Conservation (phyloP, 2,329 filamentous ascomycete genomes). For the Cladosporium sp. region DNA sequence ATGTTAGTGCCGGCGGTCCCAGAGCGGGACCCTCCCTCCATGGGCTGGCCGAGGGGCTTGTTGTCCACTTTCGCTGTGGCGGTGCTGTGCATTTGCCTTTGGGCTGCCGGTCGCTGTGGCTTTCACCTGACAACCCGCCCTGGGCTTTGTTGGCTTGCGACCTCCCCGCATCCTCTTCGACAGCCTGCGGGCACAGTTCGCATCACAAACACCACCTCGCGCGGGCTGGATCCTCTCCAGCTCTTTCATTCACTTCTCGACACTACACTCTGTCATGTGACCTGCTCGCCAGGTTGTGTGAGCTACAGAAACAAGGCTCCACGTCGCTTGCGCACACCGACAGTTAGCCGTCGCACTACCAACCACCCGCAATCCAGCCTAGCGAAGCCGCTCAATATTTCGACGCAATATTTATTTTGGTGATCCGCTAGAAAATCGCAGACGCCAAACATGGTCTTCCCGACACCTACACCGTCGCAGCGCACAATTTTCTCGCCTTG, state of each 20-base stretch:
- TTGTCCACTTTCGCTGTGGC: neutral
- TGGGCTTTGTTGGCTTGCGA: too few relatives aligned
- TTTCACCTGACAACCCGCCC: neutral
- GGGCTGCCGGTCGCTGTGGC: neutral
- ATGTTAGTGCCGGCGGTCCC: neutral
- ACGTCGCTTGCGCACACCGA: constrained; percentile 8
- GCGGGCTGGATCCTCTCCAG: too few relatives aligned
- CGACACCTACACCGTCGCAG: constrained; percentile 6
- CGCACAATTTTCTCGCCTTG: constrained; percentile 2
- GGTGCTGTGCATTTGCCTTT: too few relatives aligned
- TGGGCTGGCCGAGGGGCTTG: neutral
- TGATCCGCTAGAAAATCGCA: neutral
- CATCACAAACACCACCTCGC: too few relatives aligned
- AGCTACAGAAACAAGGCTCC: neutral
- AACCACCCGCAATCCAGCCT: neutral
- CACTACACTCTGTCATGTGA: too few relatives aligned
- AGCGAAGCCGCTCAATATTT: neutral
- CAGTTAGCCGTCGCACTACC: constrained; percentile 6
- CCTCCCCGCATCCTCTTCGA: too few relatives aligned
- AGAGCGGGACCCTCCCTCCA: neutral
- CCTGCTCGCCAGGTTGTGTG: too few relatives aligned
- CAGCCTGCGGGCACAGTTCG: too few relatives aligned
- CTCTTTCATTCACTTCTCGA: too few relatives aligned
- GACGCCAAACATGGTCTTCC: constrained; percentile 1
- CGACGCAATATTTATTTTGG: neutral